Evolutionary conservation across 176 grass and related monocot species (phyloP).

Genomic region (Tuctoria greenei): DNA sequence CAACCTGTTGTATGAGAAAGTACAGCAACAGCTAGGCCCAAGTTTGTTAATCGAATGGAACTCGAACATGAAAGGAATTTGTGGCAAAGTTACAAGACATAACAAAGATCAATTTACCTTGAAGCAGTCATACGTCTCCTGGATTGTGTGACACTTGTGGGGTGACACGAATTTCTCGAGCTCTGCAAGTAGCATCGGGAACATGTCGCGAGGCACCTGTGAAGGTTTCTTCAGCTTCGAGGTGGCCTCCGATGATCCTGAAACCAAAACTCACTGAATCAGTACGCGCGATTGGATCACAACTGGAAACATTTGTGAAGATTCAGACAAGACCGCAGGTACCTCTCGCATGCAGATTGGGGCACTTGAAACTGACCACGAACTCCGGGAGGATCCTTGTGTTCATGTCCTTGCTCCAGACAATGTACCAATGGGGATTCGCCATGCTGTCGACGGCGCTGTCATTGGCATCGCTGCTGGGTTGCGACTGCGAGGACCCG

Average conservation of each 20-base stretch:
- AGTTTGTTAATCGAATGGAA: too few relatives aligned
- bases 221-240: constrained; percentile 33
- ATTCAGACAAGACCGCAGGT: constrained; percentile 10
- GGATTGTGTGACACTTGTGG: constrained; percentile 33
- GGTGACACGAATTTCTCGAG: constrained; percentile 46
- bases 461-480: constrained; percentile 60
- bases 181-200: constrained; percentile 61
- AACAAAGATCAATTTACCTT: constrained; percentile 48
- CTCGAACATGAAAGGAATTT: not conserved
- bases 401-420: constrained; percentile 82
- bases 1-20: too few relatives aligned
- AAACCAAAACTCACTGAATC: constrained; percentile 15
- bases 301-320: not conserved
- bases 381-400: constrained; percentile 74
- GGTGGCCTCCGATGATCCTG: constrained; percentile 37
- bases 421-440: constrained; percentile 74
- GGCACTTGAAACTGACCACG: constrained; percentile 76
- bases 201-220: constrained; percentile 41
- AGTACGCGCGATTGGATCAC: not conserved
- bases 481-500: constrained; percentile 53
- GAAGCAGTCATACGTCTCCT: constrained; percentile 46
- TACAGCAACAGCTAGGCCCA: too few relatives aligned
- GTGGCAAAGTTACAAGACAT: not conserved
- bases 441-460: constrained; percentile 62
- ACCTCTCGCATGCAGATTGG: constrained; percentile 27